Evolutionary conservation across 192 early-diverging fungal species (phyloP), one percentile per base, ranked within the genome.

Genomic region (Podila verticillata): DNA sequence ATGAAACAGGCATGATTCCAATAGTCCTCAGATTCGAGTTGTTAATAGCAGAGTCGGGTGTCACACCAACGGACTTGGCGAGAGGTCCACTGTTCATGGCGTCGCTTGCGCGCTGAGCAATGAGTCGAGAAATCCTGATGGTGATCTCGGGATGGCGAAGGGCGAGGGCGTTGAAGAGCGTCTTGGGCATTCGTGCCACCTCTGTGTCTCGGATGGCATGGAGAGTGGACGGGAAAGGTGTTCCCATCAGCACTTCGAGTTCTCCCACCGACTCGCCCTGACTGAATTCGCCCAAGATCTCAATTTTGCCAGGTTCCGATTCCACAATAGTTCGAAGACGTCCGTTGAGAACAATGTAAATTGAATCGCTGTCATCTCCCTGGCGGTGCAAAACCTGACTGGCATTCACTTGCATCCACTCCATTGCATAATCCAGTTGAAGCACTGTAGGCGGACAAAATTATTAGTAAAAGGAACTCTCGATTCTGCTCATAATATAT

Each of bases 171-270:
- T 95, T 93, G 81, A 99, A 98, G 51, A 99, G 85, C 1, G 96
- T 95, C 57, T 94, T 95, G 7, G 98, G 98, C 85, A 99, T 93
- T 15, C 97, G 89, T 24, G 96, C 96, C 28, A 99, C 88, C 84
- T 99, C 97, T 0, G 96, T 92, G 75, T 99, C 98, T 49, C 98
- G 92, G 70, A 99, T 99, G 3, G 98, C 98, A 70, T 99, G 97
- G 29, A 99, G 85, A 7, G 96, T 99, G 24, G 91, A 92, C 22
- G 89, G 89, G 54, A 94, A 90, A 4, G 90, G 88, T 15, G 87
- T 83, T 31, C 83, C 87, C 73, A 89, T 92, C 47, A 99, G 82
- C 13, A 99, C 93, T 70, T 97, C 96, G 24, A 96, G 84, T 81
- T 99, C 98, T 57, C 98, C 98, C 1, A 99, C 91, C 30, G 94